Percentiles rank a stretch among this genome's conserved stretches.
These are phyloP conservation scores for Geranium incanum DNA, from an alignment of 441 rosid species.

Conservation along the genomic window DNA sequence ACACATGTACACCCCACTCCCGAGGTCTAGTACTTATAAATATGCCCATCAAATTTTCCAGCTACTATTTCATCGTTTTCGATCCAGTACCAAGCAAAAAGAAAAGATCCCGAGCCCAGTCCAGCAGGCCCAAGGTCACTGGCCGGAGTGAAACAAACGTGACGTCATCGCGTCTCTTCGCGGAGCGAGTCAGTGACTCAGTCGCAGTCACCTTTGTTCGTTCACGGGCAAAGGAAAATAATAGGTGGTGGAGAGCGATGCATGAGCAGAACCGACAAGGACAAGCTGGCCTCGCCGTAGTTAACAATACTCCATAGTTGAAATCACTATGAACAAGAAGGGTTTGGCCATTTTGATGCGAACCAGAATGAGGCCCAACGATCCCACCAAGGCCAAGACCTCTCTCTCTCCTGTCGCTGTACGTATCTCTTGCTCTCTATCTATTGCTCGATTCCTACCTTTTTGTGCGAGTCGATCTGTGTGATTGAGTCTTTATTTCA, in stretches of 20 bases:
- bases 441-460: neutral
- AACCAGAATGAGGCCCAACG: constrained; percentile 55
- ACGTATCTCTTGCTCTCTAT: constrained; percentile 19
- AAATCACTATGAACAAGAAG: constrained; percentile 56
- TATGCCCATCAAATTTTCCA: too few species aligned
- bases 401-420: constrained; percentile 48
- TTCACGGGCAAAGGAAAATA: neutral
- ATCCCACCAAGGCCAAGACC: constrained; percentile 28
- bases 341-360: constrained; percentile 62
- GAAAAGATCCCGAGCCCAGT: too few species aligned
- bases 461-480: neutral
- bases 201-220: too few species aligned
- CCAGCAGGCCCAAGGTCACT: too few species aligned
- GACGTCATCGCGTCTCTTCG: neutral
- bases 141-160: too few species aligned
- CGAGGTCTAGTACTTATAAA: too few species aligned
- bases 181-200: neutral
- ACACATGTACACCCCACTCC: too few species aligned
- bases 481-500: neutral
- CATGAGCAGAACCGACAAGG: neutral
- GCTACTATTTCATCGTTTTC: too few species aligned
- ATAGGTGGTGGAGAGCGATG: neutral
- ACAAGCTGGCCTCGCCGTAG: neutral
- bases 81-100: too few species aligned
- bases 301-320: neutral